A percentile compares a stretch with the other conserved stretches of the same genome.
Evolutionary conservation across 306 rosid species (phyloP).

Genomic region (Quercus mongolica): DNA sequence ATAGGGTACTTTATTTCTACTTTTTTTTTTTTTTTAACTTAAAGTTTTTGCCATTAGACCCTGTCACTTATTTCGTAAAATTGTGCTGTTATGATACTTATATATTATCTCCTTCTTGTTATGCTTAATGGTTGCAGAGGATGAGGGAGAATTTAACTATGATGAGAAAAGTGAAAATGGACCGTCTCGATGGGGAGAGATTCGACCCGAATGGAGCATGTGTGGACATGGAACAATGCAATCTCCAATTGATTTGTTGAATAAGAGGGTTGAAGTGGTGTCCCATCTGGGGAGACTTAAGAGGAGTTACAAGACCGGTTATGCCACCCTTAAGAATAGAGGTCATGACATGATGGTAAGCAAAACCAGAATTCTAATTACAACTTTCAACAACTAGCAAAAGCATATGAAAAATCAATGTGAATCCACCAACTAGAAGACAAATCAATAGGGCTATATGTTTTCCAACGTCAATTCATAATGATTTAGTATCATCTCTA

Average conservation of each 20-base stretch:
- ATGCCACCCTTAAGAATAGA: conserved; percentile 62
- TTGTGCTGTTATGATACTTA: not conserved
- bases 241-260: conserved; percentile 62
- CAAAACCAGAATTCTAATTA: not conserved
- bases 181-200: conserved; percentile 62
- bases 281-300: conserved; percentile 30
- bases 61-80: too few relatives aligned
- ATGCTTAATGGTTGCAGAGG: conserved; percentile 31
- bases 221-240: conserved; percentile 66
- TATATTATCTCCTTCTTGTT: not conserved
- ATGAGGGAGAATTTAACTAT: conserved; percentile 57
- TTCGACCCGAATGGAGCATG: conserved; percentile 49
- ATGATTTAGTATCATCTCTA: too few relatives aligned
- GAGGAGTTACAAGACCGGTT: conserved; percentile 37
- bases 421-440: not conserved
- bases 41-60: not conserved
- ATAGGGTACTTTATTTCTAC: too few relatives aligned
- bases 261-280: conserved; percentile 40
- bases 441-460: not conserved
- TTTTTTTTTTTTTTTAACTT: too few relatives aligned
- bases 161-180: conserved; percentile 34
- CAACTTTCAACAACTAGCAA: too few relatives aligned
- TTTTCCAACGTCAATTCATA: not conserved
- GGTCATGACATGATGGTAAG: conserved; percentile 73
- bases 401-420: too few relatives aligned